These are phyloP conservation scores for Protomyces inundatus DNA, from an alignment of 1,139 yeast genomes.

Conservation along the genomic window DNA sequence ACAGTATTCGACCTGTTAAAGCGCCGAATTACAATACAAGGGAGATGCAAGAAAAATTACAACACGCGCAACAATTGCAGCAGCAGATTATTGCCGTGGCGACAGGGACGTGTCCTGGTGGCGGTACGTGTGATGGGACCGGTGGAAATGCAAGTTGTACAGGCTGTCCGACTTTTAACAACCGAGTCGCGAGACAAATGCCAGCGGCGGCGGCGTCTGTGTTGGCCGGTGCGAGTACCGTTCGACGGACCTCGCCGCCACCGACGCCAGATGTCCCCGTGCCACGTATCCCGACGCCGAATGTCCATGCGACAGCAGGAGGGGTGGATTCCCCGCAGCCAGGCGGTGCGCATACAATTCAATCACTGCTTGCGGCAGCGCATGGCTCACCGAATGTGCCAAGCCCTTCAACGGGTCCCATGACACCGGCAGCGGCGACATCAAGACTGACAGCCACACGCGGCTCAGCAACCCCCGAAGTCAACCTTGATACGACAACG, in stretches of 20 bases:
- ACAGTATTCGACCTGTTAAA: constrained; percentile 30
- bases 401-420: not conserved
- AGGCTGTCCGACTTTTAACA: constrained; percentile 29
- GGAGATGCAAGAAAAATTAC: not conserved
- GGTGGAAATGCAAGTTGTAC: constrained; percentile 28
- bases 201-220: constrained; percentile 1
- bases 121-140: constrained; percentile 30
- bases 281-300: not conserved
- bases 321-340: too few species aligned
- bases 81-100: not conserved
- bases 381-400: not conserved
- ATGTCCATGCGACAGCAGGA: too few species aligned
- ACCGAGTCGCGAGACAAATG: constrained; percentile 17
- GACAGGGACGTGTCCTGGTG: constrained; percentile 28
- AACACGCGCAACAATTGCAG: not conserved
- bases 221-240: not conserved
- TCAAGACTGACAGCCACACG: not conserved
- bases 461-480: not conserved
- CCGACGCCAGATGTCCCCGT: not conserved
- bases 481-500: not conserved
- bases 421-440: not conserved
- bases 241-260: not conserved
- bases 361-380: not conserved
- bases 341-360: too few species aligned
- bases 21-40: not conserved